Percentiles rank a stretch among this genome's conserved stretches.
Conservation (phyloP, 2,329 filamentous ascomycete species). For the Cladorrhinum sp. region DNA sequence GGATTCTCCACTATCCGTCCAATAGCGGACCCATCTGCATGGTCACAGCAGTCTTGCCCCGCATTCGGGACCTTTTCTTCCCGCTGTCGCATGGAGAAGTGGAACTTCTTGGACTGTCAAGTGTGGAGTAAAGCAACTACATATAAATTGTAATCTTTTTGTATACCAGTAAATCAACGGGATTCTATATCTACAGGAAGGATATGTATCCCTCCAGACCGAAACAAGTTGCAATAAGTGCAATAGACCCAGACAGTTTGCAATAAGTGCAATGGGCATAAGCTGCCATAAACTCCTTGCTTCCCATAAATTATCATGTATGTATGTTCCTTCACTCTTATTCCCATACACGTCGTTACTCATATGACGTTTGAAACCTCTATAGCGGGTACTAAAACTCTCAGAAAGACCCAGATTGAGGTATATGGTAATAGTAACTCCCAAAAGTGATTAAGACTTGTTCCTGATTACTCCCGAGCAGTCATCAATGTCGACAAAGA, state of each 20-base stretch:
- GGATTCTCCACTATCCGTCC: conserved; percentile 13
- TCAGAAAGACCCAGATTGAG: neutral
- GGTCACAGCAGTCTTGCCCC: neutral
- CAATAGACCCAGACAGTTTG: neutral
- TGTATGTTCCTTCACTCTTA: too few relatives aligned
- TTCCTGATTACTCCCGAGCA: too few relatives aligned
- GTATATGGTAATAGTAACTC: neutral
- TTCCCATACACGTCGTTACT: neutral
- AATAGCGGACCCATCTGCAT: neutral
- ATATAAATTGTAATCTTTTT: neutral
- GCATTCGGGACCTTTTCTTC: neutral
- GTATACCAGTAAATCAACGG: too few relatives aligned
- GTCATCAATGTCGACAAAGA: too few relatives aligned
- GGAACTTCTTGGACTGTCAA: neutral
- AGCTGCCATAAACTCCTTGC: neutral
- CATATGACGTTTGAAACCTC: neutral
- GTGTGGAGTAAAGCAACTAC: neutral
- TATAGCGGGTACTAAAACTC: neutral
- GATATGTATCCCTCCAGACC: neutral
- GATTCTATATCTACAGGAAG: too few relatives aligned
- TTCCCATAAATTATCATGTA: too few relatives aligned
- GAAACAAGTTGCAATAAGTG: neutral
- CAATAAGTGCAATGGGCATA: neutral
- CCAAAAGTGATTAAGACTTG: too few relatives aligned
- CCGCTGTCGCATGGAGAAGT: neutral